Evolutionary conservation across 2,329 filamentous ascomycete genomes (phyloP), one percentile per base, ranked within the genome.

Genomic region (Penicillium sp.): DNA sequence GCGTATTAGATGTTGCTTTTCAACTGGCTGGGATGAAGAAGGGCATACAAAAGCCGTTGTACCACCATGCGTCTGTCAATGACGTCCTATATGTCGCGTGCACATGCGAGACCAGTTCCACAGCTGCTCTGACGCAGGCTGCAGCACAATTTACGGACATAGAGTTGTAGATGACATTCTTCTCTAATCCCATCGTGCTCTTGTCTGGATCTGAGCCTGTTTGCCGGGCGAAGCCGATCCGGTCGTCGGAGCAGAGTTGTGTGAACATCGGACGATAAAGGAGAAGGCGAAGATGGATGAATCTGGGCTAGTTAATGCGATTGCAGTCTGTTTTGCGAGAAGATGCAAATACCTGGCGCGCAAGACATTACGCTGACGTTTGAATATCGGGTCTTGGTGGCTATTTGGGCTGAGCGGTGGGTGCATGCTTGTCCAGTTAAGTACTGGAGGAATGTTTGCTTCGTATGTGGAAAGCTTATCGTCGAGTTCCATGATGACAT

Each of bases 21-120:
- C 12, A n/a, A 20, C n/a, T 44, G 37, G 13, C 6, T 7, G 4
- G 23, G 7, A 29, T n/a, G 10, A n/a, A 15, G 29, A 32, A 10
- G 8, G 29, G 5, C 69, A 30, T 62, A 73, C 71, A 75, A 13
- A 74, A 71, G 8, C 67, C 68, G 48, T 74, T 73, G 51, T 73
- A 73, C 72, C 71, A 74, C 71, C 69, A 73, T 3, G 65, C 59
- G 18, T 68, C 68, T 3, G 65, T 64, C 1, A 57, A 32, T 1
- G 64, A 53, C 1, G 64, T 65, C 32, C 49, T 44, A 30, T 68
- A 66, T 3, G 64, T 71, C 10, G 63, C 51, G 26, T 69, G 51
- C 1, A 73, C 55, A 5, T 69, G 58, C 1, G 57, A 54, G 2
- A 72, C 59, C 2, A 75, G 60, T 8, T 68, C 59, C 3, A 67